Evolutionary conservation across 768 basidiomycete genomes (phyloP).

Genomic region (Mycena olivaceomarginata): DNA sequence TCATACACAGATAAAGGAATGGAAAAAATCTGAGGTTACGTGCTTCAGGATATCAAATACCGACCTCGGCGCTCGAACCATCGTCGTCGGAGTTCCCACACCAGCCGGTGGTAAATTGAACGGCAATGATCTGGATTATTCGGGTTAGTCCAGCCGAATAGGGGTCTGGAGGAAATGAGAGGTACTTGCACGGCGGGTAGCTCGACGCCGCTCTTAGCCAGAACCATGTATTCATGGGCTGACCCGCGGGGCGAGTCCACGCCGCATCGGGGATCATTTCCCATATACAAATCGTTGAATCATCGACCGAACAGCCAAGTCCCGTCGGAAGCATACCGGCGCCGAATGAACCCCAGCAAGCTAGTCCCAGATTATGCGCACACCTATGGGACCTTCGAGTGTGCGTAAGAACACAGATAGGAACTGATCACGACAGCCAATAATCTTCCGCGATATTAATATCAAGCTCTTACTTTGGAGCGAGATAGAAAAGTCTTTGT

Average conservation of each 20-base stretch:
- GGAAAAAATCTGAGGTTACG: too few relatives aligned
- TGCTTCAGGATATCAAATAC: too few relatives aligned
- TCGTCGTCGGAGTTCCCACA: too few relatives aligned
- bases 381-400: not conserved
- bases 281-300: not conserved
- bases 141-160: too few relatives aligned
- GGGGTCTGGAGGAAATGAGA: too few relatives aligned
- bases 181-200: too few relatives aligned
- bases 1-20: too few relatives aligned
- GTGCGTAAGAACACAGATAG: not conserved
- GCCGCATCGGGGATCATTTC: not conserved
- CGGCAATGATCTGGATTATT: too few relatives aligned
- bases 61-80: too few relatives aligned
- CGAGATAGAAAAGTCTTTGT: not conserved
- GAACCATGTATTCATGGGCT: not conserved
- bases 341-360: not conserved
- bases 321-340: not conserved
- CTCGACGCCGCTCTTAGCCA: not conserved
- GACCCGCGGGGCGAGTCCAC: not conserved
- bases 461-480: not conserved
- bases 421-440: not conserved
- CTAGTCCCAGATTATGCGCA: not conserved
- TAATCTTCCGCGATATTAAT: not conserved
- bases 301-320: not conserved
- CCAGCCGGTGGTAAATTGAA: too few relatives aligned